Base-by-base conservation (phyloP, 768 basidiomycete species). In the Astraeus odoratus region DNA sequence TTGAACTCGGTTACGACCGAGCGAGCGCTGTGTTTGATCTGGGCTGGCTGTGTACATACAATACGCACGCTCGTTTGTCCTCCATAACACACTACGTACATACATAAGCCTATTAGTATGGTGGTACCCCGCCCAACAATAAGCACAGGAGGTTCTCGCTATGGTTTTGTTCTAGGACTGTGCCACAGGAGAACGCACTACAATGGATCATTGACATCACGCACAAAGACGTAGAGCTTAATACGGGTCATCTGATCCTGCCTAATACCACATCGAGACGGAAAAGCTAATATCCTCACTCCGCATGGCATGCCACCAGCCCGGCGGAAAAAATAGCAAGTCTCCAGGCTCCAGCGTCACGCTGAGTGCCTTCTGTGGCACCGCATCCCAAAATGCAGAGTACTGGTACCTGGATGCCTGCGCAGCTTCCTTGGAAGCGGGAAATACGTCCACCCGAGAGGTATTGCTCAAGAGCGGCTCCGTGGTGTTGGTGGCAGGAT, bases 301-400 rank as follows among this genome's bases (percentile, higher is more conserved):
- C 51, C 81, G 77, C 86, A 91, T 87, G 15, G 83, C 85, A 63
- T 95, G 91, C 91, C 91, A 95, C 91, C 91, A 95, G 23, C 87
- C 82, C 4, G 87, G 85, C 16, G 95, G 95, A 52, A 97, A 83
- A 59, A 87, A 86, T 36, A 98, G 67, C 35, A 94, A 46, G 64
- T 98, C 95, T 0, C 94, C 95, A 1, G 92, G 82, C 43, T 73
- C 67, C 1, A 98, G 70, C 1, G 78, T 79, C 25, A 75, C 76
- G 39, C 71, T 70, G 64, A 75, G 71, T 1, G 91, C 83, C 18
- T 66, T 41, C 7, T 80, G 80, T 19, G 75, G 72, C 18, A 83
- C 88, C 0, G 72, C 47, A 15, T 66, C 52, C 64, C 70, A 69
- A 57, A 88, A 93, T 9, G 68, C 59, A 4, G 78, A 75, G 52